Evolutionary conservation across 768 basidiomycete genomes (phyloP).

Genomic region (Hydnum rufescens): DNA sequence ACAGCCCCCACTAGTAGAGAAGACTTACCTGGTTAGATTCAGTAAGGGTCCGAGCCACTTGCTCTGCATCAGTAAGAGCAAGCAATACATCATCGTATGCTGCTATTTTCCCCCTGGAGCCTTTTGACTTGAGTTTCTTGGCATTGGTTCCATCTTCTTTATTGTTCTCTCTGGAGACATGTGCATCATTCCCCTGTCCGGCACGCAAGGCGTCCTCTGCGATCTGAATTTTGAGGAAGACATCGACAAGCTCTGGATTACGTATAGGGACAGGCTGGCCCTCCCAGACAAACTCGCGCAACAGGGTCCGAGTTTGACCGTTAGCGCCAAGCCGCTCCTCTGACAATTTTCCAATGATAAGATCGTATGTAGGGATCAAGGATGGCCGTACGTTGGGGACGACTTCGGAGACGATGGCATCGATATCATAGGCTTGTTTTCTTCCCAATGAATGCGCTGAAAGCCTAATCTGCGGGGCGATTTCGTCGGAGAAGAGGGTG

Average conservation of each 20-base stretch:
- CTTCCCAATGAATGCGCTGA: constrained; percentile 78
- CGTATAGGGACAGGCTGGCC: constrained; percentile 67
- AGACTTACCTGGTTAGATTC: constrained; percentile 63
- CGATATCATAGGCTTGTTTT: constrained; percentile 61
- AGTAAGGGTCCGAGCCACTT: constrained; percentile 53
- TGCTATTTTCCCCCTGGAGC: constrained; percentile 57
- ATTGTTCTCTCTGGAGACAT: constrained; percentile 15
- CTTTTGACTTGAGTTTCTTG: constrained; percentile 17
- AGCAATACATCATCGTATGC: constrained; percentile 73
- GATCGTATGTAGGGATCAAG: constrained; percentile 27
- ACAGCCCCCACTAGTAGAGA: not conserved
- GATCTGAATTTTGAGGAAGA: constrained; percentile 63
- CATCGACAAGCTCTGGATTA: constrained; percentile 80
- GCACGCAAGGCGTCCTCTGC: constrained; percentile 39
- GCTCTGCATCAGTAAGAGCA: constrained; percentile 78
- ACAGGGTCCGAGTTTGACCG: constrained; percentile 21
- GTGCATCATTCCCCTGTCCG: too few species aligned
- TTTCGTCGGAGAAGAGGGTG: constrained; percentile 62
- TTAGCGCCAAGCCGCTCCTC: constrained; percentile 18
- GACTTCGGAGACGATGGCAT: constrained; percentile 47
- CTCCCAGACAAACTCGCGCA: constrained; percentile 55
- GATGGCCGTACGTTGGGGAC: constrained; percentile 17
- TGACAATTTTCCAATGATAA: constrained; percentile 22
- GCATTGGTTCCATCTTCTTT: constrained; percentile 14
- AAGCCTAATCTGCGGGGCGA: constrained; percentile 80